Percentiles rank a stretch among this genome's conserved stretches.
Evolutionary conservation across 2,329 filamentous ascomycete species (phyloP).

Genomic region (Colletotrichum sp.): DNA sequence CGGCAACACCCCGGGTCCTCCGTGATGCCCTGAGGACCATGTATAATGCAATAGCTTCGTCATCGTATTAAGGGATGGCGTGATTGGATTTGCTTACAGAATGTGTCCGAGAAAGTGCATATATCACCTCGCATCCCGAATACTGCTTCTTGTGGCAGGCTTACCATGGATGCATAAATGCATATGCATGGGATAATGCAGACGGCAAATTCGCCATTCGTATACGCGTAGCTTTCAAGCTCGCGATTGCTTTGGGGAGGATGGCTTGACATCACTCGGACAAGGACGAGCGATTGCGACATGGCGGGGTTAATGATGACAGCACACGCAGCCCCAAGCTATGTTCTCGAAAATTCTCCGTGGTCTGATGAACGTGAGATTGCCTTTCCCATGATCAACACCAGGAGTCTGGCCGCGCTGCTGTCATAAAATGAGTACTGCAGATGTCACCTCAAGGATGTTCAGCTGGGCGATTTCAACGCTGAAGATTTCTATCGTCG

Average conservation of each 20-base stretch:
- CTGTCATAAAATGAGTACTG: neutral
- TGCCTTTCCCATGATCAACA: neutral
- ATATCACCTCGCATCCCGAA: neutral
- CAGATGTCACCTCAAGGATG: neutral
- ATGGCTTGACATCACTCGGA: neutral
- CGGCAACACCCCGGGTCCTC: neutral
- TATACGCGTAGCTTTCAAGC: neutral
- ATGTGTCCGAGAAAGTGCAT: neutral
- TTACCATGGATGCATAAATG: neutral
- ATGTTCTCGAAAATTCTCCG: neutral
- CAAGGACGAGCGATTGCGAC: neutral
- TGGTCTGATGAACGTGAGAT: neutral
- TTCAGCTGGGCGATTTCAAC: neutral
- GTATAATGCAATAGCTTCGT: neutral
- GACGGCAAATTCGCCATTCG: neutral
- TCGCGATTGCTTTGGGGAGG: neutral
- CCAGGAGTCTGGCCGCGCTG: neutral
- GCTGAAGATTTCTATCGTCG: neutral
- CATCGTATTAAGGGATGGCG: neutral
- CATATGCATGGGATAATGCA: neutral
- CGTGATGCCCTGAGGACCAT: neutral
- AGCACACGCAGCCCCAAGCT: neutral
- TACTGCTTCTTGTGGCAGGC: neutral
- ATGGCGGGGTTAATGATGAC: neutral
- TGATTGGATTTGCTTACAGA: neutral